Base-by-base conservation (phyloP, 768 basidiomycete species). In the Kwoniella heveanensis region DNA sequence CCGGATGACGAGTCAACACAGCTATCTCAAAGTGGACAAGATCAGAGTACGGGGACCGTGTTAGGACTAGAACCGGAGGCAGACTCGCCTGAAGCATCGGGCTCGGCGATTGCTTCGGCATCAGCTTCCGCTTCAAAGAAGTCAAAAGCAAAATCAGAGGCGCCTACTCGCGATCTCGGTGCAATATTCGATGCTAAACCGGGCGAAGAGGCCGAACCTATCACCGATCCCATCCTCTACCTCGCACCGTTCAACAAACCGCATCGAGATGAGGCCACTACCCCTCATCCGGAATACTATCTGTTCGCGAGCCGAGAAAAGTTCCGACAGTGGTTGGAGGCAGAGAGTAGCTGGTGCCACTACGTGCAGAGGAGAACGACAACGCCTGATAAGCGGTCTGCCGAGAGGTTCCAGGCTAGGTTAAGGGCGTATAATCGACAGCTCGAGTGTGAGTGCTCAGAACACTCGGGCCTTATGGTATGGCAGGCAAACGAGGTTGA, bases 281-380 rank as follows among this genome's bases (percentile, higher is more conserved):
- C 39, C 4, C 68, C 68, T 9, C 54, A 64, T 68, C 76, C 76
- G 5, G 46, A 65, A 19, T 48, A 64, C n/a, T 48, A 61, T 7
- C n/a, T n/a, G 19, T 77, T 77, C 44, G n/a, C 24, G 19, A 61
- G 24, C 32, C 36, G 53, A 44, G 51, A 19, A 6, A 55, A 72
- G 25, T 77, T 77, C 46, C 56, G 71, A 1, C 54, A 26, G 8
- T 77, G 76, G 76, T 51, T 77, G 13, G 56, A 60, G 37, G 71
- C 64, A 2, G 76, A 77, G 56, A 64, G 59, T 26, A 67, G 64
- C 49, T 77, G 76, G 76, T 77, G 76, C 66, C 76, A 77, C 66
- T 77, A 62, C 51, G 76, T 77, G 6, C 76, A 77, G 56, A 50
- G 76, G 24, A 60, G 76, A 49, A 70, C 63, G 32, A 77, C 76